phyloP scores from a whole-genome alignment of 306 rosid species.

The Prinsepia uniflora region DNA sequence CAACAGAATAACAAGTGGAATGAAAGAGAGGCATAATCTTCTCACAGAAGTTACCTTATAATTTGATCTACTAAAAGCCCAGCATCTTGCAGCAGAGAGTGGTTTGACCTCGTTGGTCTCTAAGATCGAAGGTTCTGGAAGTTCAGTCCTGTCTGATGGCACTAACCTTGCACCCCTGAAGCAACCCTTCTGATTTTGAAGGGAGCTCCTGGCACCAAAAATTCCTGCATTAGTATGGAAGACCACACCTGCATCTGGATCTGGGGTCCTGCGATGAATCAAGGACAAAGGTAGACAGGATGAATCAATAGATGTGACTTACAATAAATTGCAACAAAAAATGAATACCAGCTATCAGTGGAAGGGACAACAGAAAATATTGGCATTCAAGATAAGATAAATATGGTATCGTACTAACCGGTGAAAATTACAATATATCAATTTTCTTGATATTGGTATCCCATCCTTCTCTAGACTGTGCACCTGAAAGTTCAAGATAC shows the following conservation, averaged over 20 bases:
- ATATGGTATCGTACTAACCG: slow-evolving; percentile 49
- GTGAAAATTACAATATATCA: slow-evolving; percentile 79
- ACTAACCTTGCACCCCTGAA: slow-evolving; percentile 79
- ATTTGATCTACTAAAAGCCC: slow-evolving; percentile 47
- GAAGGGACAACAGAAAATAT: neutral
- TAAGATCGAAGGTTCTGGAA: slow-evolving; percentile 48
- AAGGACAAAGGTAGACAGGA: slow-evolving; percentile 11
- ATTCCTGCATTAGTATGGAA: slow-evolving; percentile 61
- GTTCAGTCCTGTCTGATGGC: slow-evolving; percentile 55
- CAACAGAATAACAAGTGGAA: slow-evolving; percentile 11
- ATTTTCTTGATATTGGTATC: slow-evolving; percentile 51
- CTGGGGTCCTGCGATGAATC: slow-evolving; percentile 51
- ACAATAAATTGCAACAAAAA: slow-evolving; percentile 2
- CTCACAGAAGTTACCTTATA: slow-evolving; percentile 47
- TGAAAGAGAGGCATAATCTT: neutral
- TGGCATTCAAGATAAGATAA: slow-evolving; percentile 8
- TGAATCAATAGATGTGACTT: slow-evolving; percentile 4
- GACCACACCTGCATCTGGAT: slow-evolving; percentile 75
- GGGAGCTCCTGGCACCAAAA: slow-evolving; percentile 64
- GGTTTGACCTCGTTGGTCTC: slow-evolving; percentile 59
- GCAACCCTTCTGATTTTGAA: slow-evolving; percentile 64
- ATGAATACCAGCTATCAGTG: neutral
- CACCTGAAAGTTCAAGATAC: slow-evolving; percentile 52
- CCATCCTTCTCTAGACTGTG: slow-evolving; percentile 80
- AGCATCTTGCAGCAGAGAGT: slow-evolving; percentile 75